Conservation (phyloP, 176 grass and related monocot species). For the Chrysopogon serrulatus region DNA sequence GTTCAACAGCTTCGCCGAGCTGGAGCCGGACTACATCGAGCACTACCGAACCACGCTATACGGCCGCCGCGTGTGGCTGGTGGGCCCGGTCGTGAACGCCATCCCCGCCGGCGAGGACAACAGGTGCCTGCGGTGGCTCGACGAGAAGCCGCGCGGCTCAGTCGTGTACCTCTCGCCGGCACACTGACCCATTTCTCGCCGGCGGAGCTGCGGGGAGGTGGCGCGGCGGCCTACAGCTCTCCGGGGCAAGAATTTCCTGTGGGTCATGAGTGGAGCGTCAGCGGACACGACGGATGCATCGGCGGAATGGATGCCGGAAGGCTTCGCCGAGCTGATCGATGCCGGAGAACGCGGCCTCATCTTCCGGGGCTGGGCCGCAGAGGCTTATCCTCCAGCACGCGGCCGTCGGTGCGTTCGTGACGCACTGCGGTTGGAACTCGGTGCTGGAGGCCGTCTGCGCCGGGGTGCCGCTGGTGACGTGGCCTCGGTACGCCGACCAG, state of each 20-base stretch:
- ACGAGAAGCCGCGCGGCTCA: constrained; percentile 6
- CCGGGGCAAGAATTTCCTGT: neutral
- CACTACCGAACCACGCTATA: neutral
- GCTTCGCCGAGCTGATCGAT: constrained; percentile 7
- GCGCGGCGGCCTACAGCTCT: neutral
- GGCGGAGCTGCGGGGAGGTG: neutral
- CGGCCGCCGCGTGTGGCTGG: constrained; percentile 19
- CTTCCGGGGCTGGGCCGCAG: constrained; percentile 36
- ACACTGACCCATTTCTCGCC: neutral
- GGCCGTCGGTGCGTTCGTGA: constrained; percentile 24
- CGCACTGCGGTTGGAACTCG: constrained; percentile 56
- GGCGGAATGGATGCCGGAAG: constrained; percentile 14
- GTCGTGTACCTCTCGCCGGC: constrained; percentile 49
- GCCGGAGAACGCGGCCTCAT: constrained; percentile 12
- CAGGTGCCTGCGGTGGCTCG: constrained; percentile 40
- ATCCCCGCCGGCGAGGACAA: neutral
- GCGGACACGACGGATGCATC: neutral
- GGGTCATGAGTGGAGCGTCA: neutral
- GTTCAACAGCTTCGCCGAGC: constrained; percentile 52
- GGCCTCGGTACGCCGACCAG: constrained; percentile 37
- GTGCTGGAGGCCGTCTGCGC: constrained; percentile 22
- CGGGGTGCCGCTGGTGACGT: constrained; percentile 40
- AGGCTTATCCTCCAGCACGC: constrained; percentile 9
- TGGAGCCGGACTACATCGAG: constrained; percentile 39
- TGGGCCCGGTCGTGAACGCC: constrained; percentile 36